Conservation (phyloP, 495 filamentous ascomycete species). For the Aspergillus incahuasiensis region DNA sequence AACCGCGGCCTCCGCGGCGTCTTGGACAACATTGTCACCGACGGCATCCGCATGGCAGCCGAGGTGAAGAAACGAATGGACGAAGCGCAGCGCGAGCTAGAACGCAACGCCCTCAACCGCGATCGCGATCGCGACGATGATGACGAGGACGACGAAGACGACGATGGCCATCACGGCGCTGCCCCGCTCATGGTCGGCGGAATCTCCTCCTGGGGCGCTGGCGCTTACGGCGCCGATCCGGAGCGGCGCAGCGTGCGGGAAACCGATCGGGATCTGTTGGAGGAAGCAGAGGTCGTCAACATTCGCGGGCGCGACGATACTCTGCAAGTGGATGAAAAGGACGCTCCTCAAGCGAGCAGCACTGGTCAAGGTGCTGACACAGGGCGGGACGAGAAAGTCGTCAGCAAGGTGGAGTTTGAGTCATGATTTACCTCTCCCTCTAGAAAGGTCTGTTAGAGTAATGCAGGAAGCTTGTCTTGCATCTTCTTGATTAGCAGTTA, state of each 20-base stretch:
- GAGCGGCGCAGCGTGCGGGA: constrained; percentile 43
- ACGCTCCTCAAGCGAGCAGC: constrained; percentile 1
- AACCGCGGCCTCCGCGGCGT: constrained; percentile 81
- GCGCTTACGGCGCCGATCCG: constrained; percentile 47
- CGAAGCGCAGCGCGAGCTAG: constrained; percentile 79
- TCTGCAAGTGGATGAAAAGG: constrained; percentile 27
- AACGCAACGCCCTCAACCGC: constrained; percentile 66
- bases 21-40: constrained; percentile 92
- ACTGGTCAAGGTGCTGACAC: background rate
- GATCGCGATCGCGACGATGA: constrained; percentile 67
- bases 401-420: constrained; percentile 41
- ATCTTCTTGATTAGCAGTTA: background rate
- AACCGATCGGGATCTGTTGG: constrained; percentile 20
- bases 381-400: constrained; percentile 24
- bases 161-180: constrained; percentile 32
- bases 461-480: background rate
- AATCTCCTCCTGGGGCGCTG: constrained; percentile 43
- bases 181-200: constrained; percentile 35
- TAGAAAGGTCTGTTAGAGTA: background rate
- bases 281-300: constrained; percentile 22
- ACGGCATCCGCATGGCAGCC: constrained; percentile 89
- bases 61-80: constrained; percentile 91
- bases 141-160: constrained; percentile 71
- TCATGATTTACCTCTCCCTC: constrained; percentile 18
- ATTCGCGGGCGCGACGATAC: constrained; percentile 28